These are phyloP conservation scores for Naganishia kalamii DNA, from an alignment of 768 basidiomycete genomes.

Conservation along the genomic window DNA sequence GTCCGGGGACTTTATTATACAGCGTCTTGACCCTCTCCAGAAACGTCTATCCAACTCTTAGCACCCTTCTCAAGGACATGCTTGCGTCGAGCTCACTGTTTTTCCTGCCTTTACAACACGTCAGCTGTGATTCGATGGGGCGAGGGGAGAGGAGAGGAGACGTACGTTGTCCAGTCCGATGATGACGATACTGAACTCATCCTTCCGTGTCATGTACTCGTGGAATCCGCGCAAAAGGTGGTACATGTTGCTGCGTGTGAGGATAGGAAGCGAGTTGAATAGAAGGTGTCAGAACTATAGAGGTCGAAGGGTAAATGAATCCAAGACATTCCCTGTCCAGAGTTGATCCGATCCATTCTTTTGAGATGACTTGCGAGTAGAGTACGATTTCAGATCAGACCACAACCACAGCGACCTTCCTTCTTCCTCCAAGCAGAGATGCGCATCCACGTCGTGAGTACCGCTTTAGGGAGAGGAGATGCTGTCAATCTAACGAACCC, in stretches of 20 bases:
- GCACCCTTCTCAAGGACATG: neutral
- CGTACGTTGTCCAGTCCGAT: constrained; percentile 57
- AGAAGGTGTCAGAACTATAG: too few relatives aligned
- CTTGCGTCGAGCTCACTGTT: constrained; percentile 30
- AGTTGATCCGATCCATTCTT: too few relatives aligned
- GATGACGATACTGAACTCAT: constrained; percentile 90
- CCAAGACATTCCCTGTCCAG: too few relatives aligned
- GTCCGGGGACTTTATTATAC: constrained; percentile 76
- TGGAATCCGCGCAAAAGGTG: constrained; percentile 88
- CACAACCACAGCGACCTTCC: too few relatives aligned
- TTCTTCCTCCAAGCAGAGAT: constrained; percentile 23
- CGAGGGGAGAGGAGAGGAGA: neutral
- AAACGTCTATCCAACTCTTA: constrained; percentile 56
- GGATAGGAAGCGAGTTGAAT: too few relatives aligned
- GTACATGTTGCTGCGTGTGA: too few relatives aligned
- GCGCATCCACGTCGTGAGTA: constrained; percentile 43
- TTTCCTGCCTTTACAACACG: constrained; percentile 32
- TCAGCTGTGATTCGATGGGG: constrained; percentile 46
- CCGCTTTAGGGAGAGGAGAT: neutral
- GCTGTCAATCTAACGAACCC: too few relatives aligned
- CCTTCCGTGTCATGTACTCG: constrained; percentile 71
- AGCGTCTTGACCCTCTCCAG: constrained; percentile 90
- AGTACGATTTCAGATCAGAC: too few relatives aligned
- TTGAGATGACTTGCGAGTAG: too few relatives aligned
- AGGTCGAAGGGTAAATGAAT: too few relatives aligned